Conservation (phyloP, 1,284 basidiomycete genomes). For the Ceratobasidium sp. region DNA sequence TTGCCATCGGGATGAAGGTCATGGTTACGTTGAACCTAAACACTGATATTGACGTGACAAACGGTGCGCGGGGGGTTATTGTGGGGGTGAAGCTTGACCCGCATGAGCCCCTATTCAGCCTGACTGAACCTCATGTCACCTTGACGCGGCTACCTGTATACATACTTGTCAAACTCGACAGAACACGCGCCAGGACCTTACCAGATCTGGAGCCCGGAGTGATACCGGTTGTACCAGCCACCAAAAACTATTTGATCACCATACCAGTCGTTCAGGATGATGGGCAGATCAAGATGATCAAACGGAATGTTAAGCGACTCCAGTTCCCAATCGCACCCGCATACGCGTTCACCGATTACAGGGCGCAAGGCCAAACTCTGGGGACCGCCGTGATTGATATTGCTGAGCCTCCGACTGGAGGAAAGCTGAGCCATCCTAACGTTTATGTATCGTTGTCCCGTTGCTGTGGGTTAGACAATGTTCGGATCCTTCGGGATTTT, state of each 20-base stretch:
- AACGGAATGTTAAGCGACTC: background rate
- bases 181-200: background rate
- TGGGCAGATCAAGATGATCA: background rate
- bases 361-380: slow-evolving; percentile 57
- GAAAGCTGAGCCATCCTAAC: slow-evolving; percentile 54
- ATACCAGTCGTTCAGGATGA: background rate
- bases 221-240: background rate
- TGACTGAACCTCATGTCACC: background rate
- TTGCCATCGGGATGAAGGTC: no score
- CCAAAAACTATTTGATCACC: background rate
- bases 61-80: no score
- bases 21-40: no score
- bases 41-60: no score
- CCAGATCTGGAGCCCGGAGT: background rate
- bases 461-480: slow-evolving; percentile 54
- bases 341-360: slow-evolving; percentile 59
- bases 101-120: background rate
- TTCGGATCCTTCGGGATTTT: slow-evolving; percentile 54
- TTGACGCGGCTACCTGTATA: background rate
- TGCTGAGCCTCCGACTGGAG: slow-evolving; percentile 54
- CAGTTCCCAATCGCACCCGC: slow-evolving; percentile 56
- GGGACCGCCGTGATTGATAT: slow-evolving; percentile 55
- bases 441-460: slow-evolving; percentile 57
- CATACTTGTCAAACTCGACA: background rate
- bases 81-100: no score